phyloP scores from a whole-genome alignment of 805 yeast species.

The Yarrowia sp. region DNA sequence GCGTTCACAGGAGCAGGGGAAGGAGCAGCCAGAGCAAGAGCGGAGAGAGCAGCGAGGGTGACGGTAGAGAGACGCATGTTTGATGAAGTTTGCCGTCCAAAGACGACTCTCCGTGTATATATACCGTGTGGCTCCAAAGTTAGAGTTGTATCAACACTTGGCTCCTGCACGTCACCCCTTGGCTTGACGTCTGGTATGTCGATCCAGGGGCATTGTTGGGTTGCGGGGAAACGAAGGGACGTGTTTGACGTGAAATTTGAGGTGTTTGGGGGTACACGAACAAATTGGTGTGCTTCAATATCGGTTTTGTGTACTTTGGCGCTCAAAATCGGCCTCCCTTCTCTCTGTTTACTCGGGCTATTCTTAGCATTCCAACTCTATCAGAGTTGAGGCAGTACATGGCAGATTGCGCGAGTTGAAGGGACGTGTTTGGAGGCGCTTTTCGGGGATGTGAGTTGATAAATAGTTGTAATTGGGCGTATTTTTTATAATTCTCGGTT shows the following conservation, averaged over 20 bases:
- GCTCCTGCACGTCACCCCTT: slow-evolving; percentile 22
- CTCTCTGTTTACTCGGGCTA: neutral
- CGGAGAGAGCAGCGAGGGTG: neutral
- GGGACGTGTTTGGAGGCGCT: neutral
- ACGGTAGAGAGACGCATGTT: neutral
- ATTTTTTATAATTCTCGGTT: too few relatives aligned
- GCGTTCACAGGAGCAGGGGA: slow-evolving; percentile 1
- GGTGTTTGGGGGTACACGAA: too few relatives aligned
- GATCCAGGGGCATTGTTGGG: neutral
- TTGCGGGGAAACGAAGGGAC: too few relatives aligned
- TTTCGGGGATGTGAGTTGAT: neutral
- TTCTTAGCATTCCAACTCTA: neutral
- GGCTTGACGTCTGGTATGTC: neutral
- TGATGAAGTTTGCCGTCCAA: neutral
- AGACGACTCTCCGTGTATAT: neutral
- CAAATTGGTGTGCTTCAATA: too few relatives aligned
- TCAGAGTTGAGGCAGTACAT: neutral
- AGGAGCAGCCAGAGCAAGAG: slow-evolving; percentile 14
- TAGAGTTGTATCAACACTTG: slow-evolving; percentile 1
- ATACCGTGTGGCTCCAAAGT: neutral
- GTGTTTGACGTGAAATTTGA: too few relatives aligned
- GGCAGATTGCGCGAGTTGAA: neutral
- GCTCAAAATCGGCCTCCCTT: neutral
- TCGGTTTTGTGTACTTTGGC: neutral
- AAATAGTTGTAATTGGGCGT: too few relatives aligned